Evolutionary conservation across 306 rosid genomes (phyloP).

Genomic region (Castanea mollissima): DNA sequence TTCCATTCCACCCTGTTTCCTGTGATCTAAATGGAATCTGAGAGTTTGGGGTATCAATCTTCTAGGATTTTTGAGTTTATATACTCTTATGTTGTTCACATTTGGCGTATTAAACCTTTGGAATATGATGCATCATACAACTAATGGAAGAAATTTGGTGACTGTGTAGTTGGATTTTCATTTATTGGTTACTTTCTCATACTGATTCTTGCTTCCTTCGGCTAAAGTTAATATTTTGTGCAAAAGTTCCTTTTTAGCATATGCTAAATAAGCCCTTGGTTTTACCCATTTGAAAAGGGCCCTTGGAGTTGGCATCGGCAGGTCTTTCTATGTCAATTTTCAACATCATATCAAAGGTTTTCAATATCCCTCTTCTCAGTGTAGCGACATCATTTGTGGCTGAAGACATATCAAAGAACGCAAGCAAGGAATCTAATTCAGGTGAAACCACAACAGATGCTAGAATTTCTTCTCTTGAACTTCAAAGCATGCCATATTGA

Average conservation of each 20-base stretch:
- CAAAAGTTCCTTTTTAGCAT: not conserved
- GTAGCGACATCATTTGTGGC: constrained; percentile 98
- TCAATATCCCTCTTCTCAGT: constrained; percentile 90
- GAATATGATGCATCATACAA: not conserved
- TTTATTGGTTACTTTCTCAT: not conserved
- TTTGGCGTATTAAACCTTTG: not conserved
- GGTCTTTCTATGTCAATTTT: constrained; percentile 89
- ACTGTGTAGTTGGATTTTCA: not conserved
- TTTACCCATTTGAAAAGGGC: constrained; percentile 39
- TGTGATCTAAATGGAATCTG: not conserved
- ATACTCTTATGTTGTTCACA: not conserved
- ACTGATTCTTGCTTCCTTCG: not conserved
- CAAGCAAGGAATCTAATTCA: constrained; percentile 43
- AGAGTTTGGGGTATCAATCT: not conserved
- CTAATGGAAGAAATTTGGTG: not conserved
- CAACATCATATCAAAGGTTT: constrained; percentile 82
- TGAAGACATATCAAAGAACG: constrained; percentile 69
- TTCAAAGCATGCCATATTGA: not conserved
- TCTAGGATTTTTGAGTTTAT: not conserved
- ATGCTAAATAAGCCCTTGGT: not conserved
- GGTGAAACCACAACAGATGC: constrained; percentile 39
- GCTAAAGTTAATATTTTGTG: not conserved
- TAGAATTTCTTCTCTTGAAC: not conserved
- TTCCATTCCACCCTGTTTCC: not conserved
- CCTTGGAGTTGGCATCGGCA: constrained; percentile 89